Evolutionary conservation across 306 rosid species (phyloP).

Genomic region (Oxytropis ochrocephala): DNA sequence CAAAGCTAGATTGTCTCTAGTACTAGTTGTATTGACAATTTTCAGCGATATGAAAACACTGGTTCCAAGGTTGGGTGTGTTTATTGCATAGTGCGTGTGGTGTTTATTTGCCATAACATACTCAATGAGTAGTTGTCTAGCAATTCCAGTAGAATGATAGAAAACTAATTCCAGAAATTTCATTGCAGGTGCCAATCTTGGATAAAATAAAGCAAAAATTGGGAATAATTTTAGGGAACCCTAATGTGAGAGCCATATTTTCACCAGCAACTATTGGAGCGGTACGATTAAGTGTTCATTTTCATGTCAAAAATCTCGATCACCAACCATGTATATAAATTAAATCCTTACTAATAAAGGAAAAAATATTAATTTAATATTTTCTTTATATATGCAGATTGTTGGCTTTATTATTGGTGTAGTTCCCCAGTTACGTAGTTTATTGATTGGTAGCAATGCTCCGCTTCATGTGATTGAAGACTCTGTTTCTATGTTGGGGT

Average conservation of each 20-base stretch:
- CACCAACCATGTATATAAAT: too few species aligned
- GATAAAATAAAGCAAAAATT: slow-evolving; percentile 25
- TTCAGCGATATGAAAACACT: too few species aligned
- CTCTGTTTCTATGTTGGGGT: slow-evolving; percentile 67
- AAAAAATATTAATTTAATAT: neutral
- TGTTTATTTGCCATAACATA: too few species aligned
- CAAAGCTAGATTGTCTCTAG: neutral
- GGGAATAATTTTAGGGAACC: slow-evolving; percentile 18
- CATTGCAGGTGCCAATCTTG: slow-evolving; percentile 31
- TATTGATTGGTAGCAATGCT: slow-evolving; percentile 54
- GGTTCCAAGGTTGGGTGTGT: too few species aligned
- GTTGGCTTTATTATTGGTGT: slow-evolving; percentile 59
- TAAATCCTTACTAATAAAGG: too few species aligned
- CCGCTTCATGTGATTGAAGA: slow-evolving; percentile 70
- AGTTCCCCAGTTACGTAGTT: slow-evolving; percentile 38
- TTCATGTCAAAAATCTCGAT: neutral
- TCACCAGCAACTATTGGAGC: slow-evolving; percentile 85
- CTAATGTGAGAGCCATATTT: slow-evolving; percentile 52
- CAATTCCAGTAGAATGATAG: neutral
- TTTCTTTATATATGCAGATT: slow-evolving; percentile 29
- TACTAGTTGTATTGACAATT: too few species aligned
- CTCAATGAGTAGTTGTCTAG: too few species aligned
- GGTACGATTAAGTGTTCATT: slow-evolving; percentile 30
- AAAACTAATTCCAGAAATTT: neutral
- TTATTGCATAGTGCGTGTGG: too few species aligned